Evolutionary conservation across 345 rosid species (phyloP).

Genomic region (Garcia nutans): DNA sequence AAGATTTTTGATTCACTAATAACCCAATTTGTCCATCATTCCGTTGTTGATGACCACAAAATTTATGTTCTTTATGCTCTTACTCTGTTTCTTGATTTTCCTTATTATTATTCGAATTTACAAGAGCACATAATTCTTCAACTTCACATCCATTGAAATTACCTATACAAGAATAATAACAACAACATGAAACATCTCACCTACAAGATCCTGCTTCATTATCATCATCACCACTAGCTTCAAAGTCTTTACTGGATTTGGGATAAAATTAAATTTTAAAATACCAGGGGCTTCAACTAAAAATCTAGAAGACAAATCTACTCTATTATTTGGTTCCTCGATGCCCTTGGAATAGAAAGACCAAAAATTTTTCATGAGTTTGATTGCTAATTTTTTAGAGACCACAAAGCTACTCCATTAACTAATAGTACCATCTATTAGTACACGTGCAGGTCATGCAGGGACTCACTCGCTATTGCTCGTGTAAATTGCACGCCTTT

Average conservation of each 20-base stretch:
- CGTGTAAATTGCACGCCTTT: too few relatives aligned
- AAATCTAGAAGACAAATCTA: constrained; percentile 47
- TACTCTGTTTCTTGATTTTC: not conserved
- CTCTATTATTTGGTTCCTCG: constrained; percentile 18
- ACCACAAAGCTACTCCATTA: too few relatives aligned
- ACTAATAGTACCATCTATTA: too few relatives aligned
- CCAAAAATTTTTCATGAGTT: not conserved
- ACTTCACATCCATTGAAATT: constrained; percentile 7
- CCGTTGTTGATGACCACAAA: constrained; percentile 32
- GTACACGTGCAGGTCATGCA: too few relatives aligned
- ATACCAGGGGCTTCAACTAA: constrained; percentile 63
- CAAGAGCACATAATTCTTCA: not conserved
- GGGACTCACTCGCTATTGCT: too few relatives aligned
- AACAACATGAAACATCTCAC: constrained; percentile 26
- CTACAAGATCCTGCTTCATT: constrained; percentile 69
- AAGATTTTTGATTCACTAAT: constrained; percentile 18
- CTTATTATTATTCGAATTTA: not conserved
- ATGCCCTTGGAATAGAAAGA: constrained; percentile 2
- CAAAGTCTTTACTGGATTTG: not conserved
- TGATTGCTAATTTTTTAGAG: not conserved
- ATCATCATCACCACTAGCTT: constrained; percentile 15
- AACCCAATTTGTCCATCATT: constrained; percentile 6
- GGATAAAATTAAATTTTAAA: constrained; percentile 46
- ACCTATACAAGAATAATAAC: not conserved
- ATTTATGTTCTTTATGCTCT: not conserved